phyloP scores from a whole-genome alignment of 768 basidiomycete species.

The Mycena albidolilacea region DNA sequence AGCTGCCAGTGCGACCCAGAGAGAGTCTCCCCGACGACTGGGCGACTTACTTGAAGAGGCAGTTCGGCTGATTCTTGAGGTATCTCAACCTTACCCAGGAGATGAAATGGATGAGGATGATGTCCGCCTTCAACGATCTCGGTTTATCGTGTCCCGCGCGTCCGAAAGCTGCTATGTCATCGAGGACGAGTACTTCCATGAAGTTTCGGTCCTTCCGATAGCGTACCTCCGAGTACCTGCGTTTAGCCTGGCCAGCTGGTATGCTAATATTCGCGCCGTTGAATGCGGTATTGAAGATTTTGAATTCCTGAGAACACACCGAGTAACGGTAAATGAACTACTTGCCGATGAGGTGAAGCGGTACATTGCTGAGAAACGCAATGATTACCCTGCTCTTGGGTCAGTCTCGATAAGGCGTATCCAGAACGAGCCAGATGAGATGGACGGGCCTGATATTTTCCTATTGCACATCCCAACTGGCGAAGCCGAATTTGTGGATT shows the following conservation, averaged over 20 bases:
- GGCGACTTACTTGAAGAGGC: background rate
- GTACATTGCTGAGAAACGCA: conserved; percentile 10
- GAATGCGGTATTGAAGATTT: background rate
- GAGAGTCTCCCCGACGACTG: background rate
- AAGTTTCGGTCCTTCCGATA: conserved; percentile 5
- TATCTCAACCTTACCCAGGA: conserved; percentile 7
- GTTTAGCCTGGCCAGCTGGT: background rate
- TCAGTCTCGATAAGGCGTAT: background rate
- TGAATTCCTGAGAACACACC: conserved; percentile 3
- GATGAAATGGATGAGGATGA: background rate
- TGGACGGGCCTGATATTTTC: conserved; percentile 8
- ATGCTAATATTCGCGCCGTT: background rate
- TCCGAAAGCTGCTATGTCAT: conserved; percentile 10
- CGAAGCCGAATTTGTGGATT: background rate
- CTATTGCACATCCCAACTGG: background rate
- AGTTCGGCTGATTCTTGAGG: background rate
- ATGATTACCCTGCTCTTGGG: background rate
- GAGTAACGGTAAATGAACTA: background rate
- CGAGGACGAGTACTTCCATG: background rate
- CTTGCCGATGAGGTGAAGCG: conserved; percentile 9
- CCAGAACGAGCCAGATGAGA: background rate
- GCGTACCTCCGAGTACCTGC: conserved; percentile 8
- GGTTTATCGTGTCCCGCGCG: background rate
- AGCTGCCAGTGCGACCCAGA: background rate
- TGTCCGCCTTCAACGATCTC: background rate